Evolutionary conservation across 176 grass and related monocot species (phyloP), one percentile per base, ranked within the genome.

Genomic region (Tuctoria greenei): DNA sequence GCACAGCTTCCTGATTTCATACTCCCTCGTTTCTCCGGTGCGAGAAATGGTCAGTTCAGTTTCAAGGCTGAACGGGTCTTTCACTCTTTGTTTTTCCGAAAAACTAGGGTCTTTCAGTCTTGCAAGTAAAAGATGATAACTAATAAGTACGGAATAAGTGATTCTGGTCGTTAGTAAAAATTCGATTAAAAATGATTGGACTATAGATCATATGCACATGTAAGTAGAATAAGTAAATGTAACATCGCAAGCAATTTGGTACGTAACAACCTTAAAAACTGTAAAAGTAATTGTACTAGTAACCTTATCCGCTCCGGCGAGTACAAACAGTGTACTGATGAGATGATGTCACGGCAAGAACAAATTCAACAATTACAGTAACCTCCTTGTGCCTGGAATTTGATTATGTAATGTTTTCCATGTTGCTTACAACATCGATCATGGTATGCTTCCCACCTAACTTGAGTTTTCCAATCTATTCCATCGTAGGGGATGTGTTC

Each of bases 11-110:
- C n/a, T n/a, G n/a, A n/a, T n/a, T n/a, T n/a, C n/a, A n/a, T n/a
- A n/a, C n/a, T n/a, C n/a, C n/a, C n/a, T n/a, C n/a, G n/a, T n/a
- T n/a, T n/a, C n/a, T n/a, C 42, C 14, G 7, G 23, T 78, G n/a
- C 27, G 18, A 49, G 78, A 80, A 71, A 71, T 0, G 31, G 57
- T 20, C 15, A 16, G 31, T 11, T 44, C 10, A 47, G 18, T 23
- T 61, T 61, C 55, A 38, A 39, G 16, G 50, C 18, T 73, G 79
- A 54, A 63, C 57, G 18, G 36, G 57, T 42, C 58, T 41, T 72
- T 41, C 59, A 43, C 23, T 65, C 25, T n/a, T n/a, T n/a, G n/a
- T n/a, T n/a, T n/a, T n/a, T n/a, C n/a, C n/a, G n/a, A n/a, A n/a
- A n/a, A n/a, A n/a, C n/a, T n/a, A n/a, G 18, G 36, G 57, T 42